Percentiles rank a stretch among this genome's conserved stretches.
Conservation (phyloP, 495 filamentous ascomycete species). For the Symbiotaphrina buchneri region DNA sequence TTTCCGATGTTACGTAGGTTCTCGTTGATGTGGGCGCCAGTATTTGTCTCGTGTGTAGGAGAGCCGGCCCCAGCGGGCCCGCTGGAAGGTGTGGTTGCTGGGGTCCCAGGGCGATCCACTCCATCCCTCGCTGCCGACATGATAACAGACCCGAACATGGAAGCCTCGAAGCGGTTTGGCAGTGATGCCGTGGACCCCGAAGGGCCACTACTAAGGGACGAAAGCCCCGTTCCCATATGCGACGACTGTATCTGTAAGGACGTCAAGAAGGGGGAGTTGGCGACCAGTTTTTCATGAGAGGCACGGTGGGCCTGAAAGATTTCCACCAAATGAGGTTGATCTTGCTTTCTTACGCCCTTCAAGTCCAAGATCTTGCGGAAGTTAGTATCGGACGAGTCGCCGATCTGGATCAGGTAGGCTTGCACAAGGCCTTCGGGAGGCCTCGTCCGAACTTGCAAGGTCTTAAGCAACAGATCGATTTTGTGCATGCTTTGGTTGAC, state of each 20-base stretch:
- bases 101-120: constrained; percentile 64
- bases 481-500: constrained; percentile 68
- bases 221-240: constrained; percentile 4
- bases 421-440: constrained; percentile 89
- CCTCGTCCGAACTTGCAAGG: constrained; percentile 76
- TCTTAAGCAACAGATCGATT: constrained; percentile 85
- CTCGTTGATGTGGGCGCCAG: constrained; percentile 50
- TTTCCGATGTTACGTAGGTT: constrained; percentile 89
- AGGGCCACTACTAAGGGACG: constrained; percentile 16
- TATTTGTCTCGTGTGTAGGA: constrained; percentile 6
- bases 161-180: constrained; percentile 47
- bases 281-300: constrained; percentile 28
- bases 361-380: constrained; percentile 93
- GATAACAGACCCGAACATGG: constrained; percentile 40
- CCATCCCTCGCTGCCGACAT: constrained; percentile 80
- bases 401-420: constrained; percentile 89
- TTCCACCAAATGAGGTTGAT: constrained; percentile 68
- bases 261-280: constrained; percentile 35
- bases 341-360: constrained; percentile 64
- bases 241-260: constrained; percentile 23
- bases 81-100: constrained; percentile 15
- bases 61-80: neutral
- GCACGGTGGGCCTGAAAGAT: constrained; percentile 67
- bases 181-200: constrained; percentile 11
- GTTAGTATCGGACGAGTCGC: constrained; percentile 74